Base-by-base conservation (phyloP, 768 basidiomycete species). In the Kwoniella bestiolae region DNA sequence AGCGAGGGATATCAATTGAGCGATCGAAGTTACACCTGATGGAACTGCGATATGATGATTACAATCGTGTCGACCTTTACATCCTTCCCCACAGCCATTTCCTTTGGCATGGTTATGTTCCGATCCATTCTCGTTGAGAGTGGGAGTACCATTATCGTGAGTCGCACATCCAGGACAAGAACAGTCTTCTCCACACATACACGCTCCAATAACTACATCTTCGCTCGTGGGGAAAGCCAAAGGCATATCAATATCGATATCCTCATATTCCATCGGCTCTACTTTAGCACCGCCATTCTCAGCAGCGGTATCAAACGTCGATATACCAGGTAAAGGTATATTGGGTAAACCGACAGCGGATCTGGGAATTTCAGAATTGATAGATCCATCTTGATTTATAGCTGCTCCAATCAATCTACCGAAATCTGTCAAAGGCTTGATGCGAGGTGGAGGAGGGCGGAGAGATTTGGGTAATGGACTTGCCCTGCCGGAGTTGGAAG, bases 171-270 rank as follows among this genome's bases (percentile, higher is more conserved):
- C 79, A 7, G 81, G 75, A 70, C 81, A 82, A 18, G 69, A 69
- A 49, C 81, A 82, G 11, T 74, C 74, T 21, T 77, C 74, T 2
- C 79, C 80, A 63, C 81, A 82, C 11, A 78, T 81, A 63, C 81
- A 82, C 0, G 74, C 77, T 8, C 71, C 74, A 46, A 80, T 72
- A 44, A 73, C 70, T 5, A 72, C 69, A 41, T 74, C 72, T 38
- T 77, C 75, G 8, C 45, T n/a, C 0, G 72, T 79, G 3, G 76
- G 72, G 63, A 79, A 77, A 7, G 72, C 45, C 3, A 74, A 21
- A 1, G 75, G 71, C 59, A 67, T 56, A 47, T 73, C 69, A 35
- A 67, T 53, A 26, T 70, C 71, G 38, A 71, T 69, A 26, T 79
- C 74, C 67, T 69, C 72, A 32, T 68, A 70, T 18, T 77, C 69